Base-by-base conservation (phyloP, 768 basidiomycete species). In the Suillus brevipes region DNA sequence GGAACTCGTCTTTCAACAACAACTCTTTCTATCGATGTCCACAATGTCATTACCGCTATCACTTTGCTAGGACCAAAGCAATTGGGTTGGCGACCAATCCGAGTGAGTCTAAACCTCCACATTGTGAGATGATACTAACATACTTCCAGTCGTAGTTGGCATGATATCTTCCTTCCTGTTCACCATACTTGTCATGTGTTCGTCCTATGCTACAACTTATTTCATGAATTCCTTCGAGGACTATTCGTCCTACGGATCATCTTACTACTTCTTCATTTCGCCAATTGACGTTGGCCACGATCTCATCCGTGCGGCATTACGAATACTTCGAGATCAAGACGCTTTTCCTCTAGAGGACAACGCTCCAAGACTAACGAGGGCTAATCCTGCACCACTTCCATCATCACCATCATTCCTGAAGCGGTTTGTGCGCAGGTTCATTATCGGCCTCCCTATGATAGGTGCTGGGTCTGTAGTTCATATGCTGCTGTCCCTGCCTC, bases 1-100 rank as follows among this genome's bases (percentile, higher is more conserved):
- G 92, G 64, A 87, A 82, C 45, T 79, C 82, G 0, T 87, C 91
- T 20, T 66, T 78, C 36, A 86, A 86, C n/a, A 75, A 82, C 47
- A 85, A 82, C 66, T 87, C 90, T 12, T 94, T 92, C 80, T 93
- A 89, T 78, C 79, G 84, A 14, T 94, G 92, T 70, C 89, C 89
- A 2, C 91, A 93, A 75, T 94, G 92, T 69, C 85, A 82, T 60
- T 94, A 92, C 72, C 83, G 81, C 65, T 94, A 94, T 73, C 85
- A 87, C 49, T 92, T 92, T 70, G 83, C 88, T 10, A 84, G 92
- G 31, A 94, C 92, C 1, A 83, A 79, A 40, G 84, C 86, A 16
- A 78, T 86, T 13, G 92, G 92, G 37, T 77, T 94, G 63, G 92
- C 90, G 23, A 87, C 88, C n/a, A 94, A 94, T 69, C 86, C 89